Evolutionary conservation across 441 rosid species (phyloP).

Genomic region (Erodium trifolium): DNA sequence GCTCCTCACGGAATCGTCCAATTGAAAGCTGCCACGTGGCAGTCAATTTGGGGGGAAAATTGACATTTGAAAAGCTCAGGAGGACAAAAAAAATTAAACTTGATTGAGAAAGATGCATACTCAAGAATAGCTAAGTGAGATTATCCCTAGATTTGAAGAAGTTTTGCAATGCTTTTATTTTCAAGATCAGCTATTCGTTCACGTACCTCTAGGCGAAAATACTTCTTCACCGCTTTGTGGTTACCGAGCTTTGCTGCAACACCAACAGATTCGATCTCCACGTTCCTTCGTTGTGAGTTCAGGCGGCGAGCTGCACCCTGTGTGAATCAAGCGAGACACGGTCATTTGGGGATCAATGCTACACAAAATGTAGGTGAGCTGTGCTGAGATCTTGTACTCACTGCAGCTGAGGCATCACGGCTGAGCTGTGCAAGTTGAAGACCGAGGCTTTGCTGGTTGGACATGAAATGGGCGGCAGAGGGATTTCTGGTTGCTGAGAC

Average conservation of each 20-base stretch:
- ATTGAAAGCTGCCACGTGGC: too few relatives aligned
- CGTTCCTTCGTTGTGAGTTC: conserved; percentile 24
- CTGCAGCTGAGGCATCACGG: conserved; percentile 38
- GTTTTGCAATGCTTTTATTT: too few relatives aligned
- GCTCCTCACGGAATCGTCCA: too few relatives aligned
- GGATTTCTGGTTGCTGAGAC: conserved; percentile 24
- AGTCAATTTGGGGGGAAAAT: too few relatives aligned
- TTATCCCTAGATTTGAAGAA: too few relatives aligned
- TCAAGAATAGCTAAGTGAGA: too few relatives aligned
- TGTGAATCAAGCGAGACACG: neutral
- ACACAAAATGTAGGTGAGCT: neutral
- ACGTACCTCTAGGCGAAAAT: conserved; percentile 30
- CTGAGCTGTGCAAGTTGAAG: conserved; percentile 33
- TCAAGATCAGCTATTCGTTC: neutral
- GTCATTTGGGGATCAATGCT: conserved; percentile 7
- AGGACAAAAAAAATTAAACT: too few relatives aligned
- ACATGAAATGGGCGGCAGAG: conserved; percentile 27
- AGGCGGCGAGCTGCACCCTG: conserved; percentile 33
- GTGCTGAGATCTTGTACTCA: conserved; percentile 18
- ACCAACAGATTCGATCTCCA: conserved; percentile 33
- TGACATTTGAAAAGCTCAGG: too few relatives aligned
- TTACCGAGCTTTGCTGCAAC: conserved; percentile 22
- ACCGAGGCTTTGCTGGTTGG: conserved; percentile 36
- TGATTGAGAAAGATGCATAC: too few relatives aligned
- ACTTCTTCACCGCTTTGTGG: conserved; percentile 25